Base-by-base conservation (phyloP, 768 basidiomycete genomes). In the Mycena galopus region DNA sequence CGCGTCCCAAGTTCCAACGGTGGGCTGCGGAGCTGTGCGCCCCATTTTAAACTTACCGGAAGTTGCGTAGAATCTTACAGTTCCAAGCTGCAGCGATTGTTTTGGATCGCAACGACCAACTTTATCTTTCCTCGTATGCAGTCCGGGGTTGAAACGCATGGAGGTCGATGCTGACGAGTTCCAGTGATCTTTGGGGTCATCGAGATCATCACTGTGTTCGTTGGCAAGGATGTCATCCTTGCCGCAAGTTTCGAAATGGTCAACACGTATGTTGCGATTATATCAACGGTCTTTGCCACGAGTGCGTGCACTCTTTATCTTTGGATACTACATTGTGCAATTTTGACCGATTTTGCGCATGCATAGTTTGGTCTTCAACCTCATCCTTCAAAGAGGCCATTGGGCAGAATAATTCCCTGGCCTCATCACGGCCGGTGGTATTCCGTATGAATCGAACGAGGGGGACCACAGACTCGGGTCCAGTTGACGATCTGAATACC, bases 31-130 rank as follows among this genome's bases (percentile, higher is more conserved):
- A n/a, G 4, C 53, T 56, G 23, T 21, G n/a, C 8, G 25, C 17
- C 14, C 16, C 30, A 30, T 27, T 10, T 21, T 53, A 92, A 86
- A 8, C 32, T 32, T n/a, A n/a, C n/a, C n/a, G n/a, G n/a, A 10
- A 32, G 25, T 25, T 5, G 3, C 23, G 10, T 30, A 5, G 23
- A 32, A 30, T 23, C 6, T 56, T 23, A 0, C 25, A 56, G 4
- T 7, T 30, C 0, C 19, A 56, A 56, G 19, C 30, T 56, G 17
- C 29, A 32, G 55, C 32, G 23, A 5, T 21, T 56, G 17, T 56
- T 56, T 30, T 56, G 55, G 55, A 56, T 56, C 19, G 30, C 55
- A 6, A 56, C 30, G 16, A 56, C 55, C 17, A 56, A 56, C 17
- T 56, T 56, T 14, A 30, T 56, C 19, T 56, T 56, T 8, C 55